Evolutionary conservation across 805 yeast genomes (phyloP), one percentile per base, ranked within the genome.

Genomic region (Wickerhamomyces subpelliculosus): DNA sequence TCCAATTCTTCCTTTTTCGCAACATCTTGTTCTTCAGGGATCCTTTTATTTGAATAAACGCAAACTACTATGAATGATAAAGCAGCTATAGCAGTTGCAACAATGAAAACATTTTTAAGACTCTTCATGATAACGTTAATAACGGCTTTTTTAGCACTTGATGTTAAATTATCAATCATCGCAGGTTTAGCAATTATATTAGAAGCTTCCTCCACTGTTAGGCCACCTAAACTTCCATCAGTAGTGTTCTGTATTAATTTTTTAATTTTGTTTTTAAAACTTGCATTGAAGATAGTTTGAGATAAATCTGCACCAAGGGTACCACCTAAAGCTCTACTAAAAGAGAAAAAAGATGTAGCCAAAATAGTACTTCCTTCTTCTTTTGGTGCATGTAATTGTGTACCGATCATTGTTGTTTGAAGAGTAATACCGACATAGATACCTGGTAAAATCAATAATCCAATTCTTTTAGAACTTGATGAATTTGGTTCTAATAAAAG

Each of bases 381-480:
- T 42, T 73, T 70, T 25, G 81, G 78, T 10, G 76, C 75, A 18
- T 64, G 56, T 8, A 75, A 52, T 47, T 75, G 78, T 2, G 72
- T 62, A 2, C 68, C 52, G 24, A 72, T 48, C 34, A 72, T 56
- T 13, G 64, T 46, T 2, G 74, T 58, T 50, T 75, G 80, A 51
- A 73, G 57, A 37, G 56, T 60, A 13, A 70, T 24, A 3, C 83
- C 84, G 31, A 66, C 52, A 0, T 72, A 62, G 5, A 67, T 56
- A 20, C 83, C 83, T 8, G 60, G 50, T 7, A 71, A 46, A 21
- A 74, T 67, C 39, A 71, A 64, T 25, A 63, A 57, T 0, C 78
- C 75, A 36, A 75, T 65, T 40, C 67, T 61, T 20, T 51, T 36
- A 1, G 67, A 50, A 3, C 46, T 41, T 5, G 60, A 41, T 2